These are phyloP conservation scores for Diaporthe ilicicola DNA, from an alignment of 2,329 filamentous ascomycete species.

Conservation along the genomic window DNA sequence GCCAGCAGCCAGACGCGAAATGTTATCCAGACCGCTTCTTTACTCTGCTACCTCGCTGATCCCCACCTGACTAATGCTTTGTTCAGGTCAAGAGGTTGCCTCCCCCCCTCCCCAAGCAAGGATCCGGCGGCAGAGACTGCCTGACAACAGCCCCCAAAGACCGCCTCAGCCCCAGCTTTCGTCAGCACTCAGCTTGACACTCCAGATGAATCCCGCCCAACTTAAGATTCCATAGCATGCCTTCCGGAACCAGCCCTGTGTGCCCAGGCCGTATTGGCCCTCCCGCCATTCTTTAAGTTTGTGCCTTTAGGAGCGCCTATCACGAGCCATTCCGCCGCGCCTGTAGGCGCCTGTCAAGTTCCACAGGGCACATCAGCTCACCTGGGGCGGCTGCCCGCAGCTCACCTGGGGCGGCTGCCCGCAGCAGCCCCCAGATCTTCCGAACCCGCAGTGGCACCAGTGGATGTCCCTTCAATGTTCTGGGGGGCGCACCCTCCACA, in stretches of 20 bases:
- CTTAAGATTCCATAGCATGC: not conserved
- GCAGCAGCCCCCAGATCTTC: slow-evolving; percentile 15
- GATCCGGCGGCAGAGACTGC: not conserved
- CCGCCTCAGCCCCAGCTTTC: slow-evolving; percentile 22
- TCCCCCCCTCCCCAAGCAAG: not conserved
- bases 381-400: not conserved
- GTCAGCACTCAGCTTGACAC: slow-evolving; percentile 22
- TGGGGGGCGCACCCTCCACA: not conserved
- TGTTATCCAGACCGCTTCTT: slow-evolving; percentile 24
- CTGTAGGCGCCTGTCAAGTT: slow-evolving; percentile 8
- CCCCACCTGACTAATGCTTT: slow-evolving; percentile 20
- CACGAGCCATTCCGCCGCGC: not conserved
- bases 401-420: not conserved
- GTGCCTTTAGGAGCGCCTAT: not conserved
- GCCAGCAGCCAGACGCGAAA: not conserved
- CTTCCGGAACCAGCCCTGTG: not conserved
- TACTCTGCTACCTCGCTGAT: not conserved
- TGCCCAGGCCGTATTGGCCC: not conserved
- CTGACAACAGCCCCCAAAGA: slow-evolving; percentile 14
- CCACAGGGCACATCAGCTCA: slow-evolving; percentile 6
- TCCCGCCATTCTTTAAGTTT: not conserved
- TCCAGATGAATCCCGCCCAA: not conserved
- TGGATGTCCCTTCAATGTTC: no score
- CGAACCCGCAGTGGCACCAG: no score
- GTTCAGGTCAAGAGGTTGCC: slow-evolving; percentile 4